phyloP scores from a whole-genome alignment of 2,329 filamentous ascomycete genomes.

The Anthostomella pinea region DNA sequence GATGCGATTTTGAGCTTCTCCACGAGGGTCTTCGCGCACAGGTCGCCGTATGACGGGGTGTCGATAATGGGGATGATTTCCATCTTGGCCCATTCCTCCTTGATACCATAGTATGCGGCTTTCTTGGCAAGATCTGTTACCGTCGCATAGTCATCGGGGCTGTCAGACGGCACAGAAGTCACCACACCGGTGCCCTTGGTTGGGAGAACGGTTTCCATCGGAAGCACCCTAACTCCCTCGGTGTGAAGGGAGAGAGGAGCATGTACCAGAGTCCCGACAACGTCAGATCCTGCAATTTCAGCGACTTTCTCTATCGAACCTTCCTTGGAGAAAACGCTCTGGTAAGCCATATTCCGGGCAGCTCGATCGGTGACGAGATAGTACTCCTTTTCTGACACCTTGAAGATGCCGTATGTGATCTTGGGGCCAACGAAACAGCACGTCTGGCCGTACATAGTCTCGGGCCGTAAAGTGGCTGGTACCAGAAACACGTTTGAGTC shows the following conservation, averaged over 20 bases:
- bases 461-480: constrained; percentile 85
- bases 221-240: constrained; percentile 80
- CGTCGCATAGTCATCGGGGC: constrained; percentile 91
- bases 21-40: constrained; percentile 78
- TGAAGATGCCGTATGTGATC: constrained; percentile 82
- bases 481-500: constrained; percentile 83
- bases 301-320: constrained; percentile 63
- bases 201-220: constrained; percentile 90
- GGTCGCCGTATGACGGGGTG: constrained; percentile 74
- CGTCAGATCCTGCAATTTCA: constrained; percentile 72
- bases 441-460: constrained; percentile 98
- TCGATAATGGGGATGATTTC: constrained; percentile 87
- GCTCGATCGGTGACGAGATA: constrained; percentile 80
- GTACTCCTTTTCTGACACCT: constrained; percentile 68
- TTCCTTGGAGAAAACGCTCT: constrained; percentile 68
- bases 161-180: constrained; percentile 92
- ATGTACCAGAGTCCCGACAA: constrained; percentile 84
- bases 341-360: constrained; percentile 96
- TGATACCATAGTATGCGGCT: constrained; percentile 90
- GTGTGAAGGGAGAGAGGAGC: constrained; percentile 86
- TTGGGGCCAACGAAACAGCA: constrained; percentile 93
- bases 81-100: constrained; percentile 93
- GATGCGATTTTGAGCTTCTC: constrained; percentile 96
- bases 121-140: constrained; percentile 88
- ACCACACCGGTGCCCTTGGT: constrained; percentile 97